A percentile compares a stretch with the other conserved stretches of the same genome.
These are phyloP conservation scores for Mortierella claussenii DNA, from an alignment of 192 early-diverging fungal species.

Conservation along the genomic window DNA sequence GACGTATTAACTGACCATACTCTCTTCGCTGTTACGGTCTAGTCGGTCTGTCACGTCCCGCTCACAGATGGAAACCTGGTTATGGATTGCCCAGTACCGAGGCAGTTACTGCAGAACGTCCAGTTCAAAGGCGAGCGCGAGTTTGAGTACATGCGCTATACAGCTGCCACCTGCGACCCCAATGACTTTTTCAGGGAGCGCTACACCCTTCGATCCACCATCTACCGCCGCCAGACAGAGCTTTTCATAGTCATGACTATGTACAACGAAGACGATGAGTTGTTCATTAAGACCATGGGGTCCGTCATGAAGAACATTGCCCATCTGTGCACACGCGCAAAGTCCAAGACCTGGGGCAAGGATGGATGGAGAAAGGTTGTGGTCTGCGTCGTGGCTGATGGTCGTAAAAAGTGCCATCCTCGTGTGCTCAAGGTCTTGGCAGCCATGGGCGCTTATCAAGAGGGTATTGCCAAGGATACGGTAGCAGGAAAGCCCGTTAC, in stretches of 20 bases:
- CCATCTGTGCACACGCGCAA: conserved; percentile 82
- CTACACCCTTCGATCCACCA: conserved; percentile 69
- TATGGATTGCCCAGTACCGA: conserved; percentile 75
- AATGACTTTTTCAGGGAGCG: conserved; percentile 65
- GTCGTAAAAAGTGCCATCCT: conserved; percentile 82
- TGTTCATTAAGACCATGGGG: conserved; percentile 90
- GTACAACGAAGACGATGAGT: conserved; percentile 81
- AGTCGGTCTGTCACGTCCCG: conserved; percentile 57
- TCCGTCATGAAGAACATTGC: conserved; percentile 92
- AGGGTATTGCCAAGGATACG: conserved; percentile 72
- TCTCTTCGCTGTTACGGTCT: no score
- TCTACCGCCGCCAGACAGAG: conserved; percentile 65
- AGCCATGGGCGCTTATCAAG: conserved; percentile 81
- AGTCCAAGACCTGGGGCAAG: conserved; percentile 80
- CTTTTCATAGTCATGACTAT: conserved; percentile 76
- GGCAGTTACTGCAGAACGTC: conserved; percentile 63
- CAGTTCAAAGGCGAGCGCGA: conserved; percentile 66
- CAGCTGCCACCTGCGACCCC: conserved; percentile 76
- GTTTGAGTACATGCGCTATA: conserved; percentile 82
- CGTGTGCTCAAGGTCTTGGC: conserved; percentile 82
- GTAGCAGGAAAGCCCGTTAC: conserved; percentile 79
- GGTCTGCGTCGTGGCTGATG: conserved; percentile 92
- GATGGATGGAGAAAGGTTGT: conserved; percentile 93
- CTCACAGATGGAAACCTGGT: conserved; percentile 76
- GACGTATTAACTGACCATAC: no score